Conservation (phyloP, 768 basidiomycete genomes). For the Leccinum pellstonianum region DNA sequence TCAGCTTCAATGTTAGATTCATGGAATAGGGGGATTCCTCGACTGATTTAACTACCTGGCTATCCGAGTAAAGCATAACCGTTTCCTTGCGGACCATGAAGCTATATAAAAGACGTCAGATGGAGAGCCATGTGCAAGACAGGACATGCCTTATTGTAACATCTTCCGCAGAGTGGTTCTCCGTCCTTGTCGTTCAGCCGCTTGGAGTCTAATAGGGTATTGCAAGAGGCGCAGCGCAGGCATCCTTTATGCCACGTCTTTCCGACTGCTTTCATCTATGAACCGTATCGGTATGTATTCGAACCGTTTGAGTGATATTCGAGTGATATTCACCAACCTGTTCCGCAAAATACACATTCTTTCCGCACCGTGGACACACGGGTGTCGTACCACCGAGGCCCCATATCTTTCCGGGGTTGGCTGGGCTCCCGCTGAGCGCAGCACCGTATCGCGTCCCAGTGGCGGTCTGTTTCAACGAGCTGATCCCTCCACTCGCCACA, state of each 20-base stretch:
- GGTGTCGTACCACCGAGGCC: slow-evolving; percentile 52
- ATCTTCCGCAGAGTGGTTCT: slow-evolving; percentile 64
- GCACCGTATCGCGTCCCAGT: slow-evolving; percentile 71
- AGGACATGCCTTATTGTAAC: slow-evolving; percentile 60
- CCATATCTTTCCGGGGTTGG: slow-evolving; percentile 48
- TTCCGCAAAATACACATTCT: slow-evolving; percentile 85
- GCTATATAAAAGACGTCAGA: slow-evolving; percentile 38
- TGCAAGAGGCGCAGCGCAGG: slow-evolving; percentile 73
- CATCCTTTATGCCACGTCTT: slow-evolving; percentile 80
- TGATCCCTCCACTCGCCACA: slow-evolving; percentile 6
- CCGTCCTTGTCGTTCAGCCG: slow-evolving; percentile 76
- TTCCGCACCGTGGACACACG: slow-evolving; percentile 63
- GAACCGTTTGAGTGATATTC: neutral
- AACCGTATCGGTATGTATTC: slow-evolving; percentile 5
- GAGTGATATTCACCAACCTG: slow-evolving; percentile 63
- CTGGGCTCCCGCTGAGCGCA: slow-evolving; percentile 46
- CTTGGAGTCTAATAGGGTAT: slow-evolving; percentile 65
- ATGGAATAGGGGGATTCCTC: slow-evolving; percentile 1
- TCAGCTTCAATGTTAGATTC: slow-evolving; percentile 7
- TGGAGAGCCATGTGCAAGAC: neutral
- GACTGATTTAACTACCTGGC: slow-evolving; percentile 38
- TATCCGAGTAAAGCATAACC: slow-evolving; percentile 73
- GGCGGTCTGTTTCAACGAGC: slow-evolving; percentile 40
- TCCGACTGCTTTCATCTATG: slow-evolving; percentile 74
- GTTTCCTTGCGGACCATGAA: slow-evolving; percentile 69